Evolutionary conservation across 306 rosid genomes (phyloP), one percentile per base, ranked within the genome.

Genomic region (Casuarina equisetifolia): DNA sequence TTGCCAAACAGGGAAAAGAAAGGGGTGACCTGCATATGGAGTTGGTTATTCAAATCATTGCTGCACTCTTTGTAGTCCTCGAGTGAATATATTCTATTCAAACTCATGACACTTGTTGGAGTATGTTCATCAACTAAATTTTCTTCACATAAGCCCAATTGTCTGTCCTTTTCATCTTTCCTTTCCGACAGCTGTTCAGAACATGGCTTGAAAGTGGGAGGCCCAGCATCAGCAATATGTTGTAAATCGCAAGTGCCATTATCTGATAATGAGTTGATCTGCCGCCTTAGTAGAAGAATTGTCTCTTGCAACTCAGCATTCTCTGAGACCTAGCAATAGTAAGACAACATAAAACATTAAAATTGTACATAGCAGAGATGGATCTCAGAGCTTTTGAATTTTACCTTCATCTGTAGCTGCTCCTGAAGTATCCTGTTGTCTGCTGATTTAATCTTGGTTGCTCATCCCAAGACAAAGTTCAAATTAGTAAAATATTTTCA

Each of bases 351-450:
- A 54, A 76, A 48, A 71, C 74, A 84, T 49, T 19, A 78, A 35
- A 61, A 51, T 46, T 50, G n/a, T 66, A 62, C 70, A 57, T 79
- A 55, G 32, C 43, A 68, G 36, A 59, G 51, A 83, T 38, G 61
- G 53, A 66, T 52, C 51, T n/a, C 32, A 59, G 32, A 82, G 35
- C 32, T 32, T 49, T 40, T 32, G 53, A 73, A 78, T 13, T 49
- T 68, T 86, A 93, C 97, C 97, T 88, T 93, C 79, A 74, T 76
- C 79, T 89, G 91, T 40, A 93, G 91, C 72, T 91, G 94, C 82
- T 93, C 96, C 82, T 91, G 96, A 72, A 93, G 93, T 88, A 93
- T 86, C 84, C 96, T 89, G 82, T 93, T 91, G 85, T 93, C 96
- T 36, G 96, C 97, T 76, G 94, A 82, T 84, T 91, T 91, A 78